These are phyloP conservation scores for Xerocomellus amylosporus DNA, from an alignment of 768 basidiomycete genomes.

Conservation along the genomic window DNA sequence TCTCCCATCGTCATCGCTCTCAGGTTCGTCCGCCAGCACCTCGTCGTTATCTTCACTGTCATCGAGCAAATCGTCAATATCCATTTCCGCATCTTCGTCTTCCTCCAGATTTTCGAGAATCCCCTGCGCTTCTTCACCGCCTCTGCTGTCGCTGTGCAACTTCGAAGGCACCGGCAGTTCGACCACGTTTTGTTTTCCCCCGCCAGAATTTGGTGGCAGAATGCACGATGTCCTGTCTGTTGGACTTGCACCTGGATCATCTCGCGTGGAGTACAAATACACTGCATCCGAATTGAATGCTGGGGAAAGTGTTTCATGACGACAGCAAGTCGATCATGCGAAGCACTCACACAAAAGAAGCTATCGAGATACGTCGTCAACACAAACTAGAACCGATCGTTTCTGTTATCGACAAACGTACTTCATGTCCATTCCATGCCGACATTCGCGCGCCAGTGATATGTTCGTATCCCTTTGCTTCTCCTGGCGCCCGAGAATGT, in stretches of 20 bases:
- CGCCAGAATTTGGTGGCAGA: conserved; percentile 28
- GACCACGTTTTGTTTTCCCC: not conserved
- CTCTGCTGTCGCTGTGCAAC: not conserved
- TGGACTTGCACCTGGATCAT: conserved; percentile 43
- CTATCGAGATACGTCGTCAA: conserved; percentile 35
- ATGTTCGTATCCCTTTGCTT: conserved; percentile 48
- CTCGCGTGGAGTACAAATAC: conserved; percentile 71
- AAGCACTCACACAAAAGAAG: conserved; percentile 57
- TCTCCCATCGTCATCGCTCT: conserved; percentile 34
- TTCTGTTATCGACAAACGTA: conserved; percentile 27
- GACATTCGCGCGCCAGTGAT: conserved; percentile 78
- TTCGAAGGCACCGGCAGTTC: conserved; percentile 1
- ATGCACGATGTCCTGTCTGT: conserved; percentile 25
- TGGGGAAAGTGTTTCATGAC: conserved; percentile 28
- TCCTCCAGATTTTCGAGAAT: conserved; percentile 3
- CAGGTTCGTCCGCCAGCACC: conserved; percentile 24
- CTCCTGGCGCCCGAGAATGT: conserved; percentile 32
- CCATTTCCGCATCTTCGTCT: conserved; percentile 28
- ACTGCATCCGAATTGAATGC: conserved; percentile 73
- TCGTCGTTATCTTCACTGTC: conserved; percentile 30
- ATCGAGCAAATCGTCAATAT: conserved; percentile 29
- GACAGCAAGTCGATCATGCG: not conserved
- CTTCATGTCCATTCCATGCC: conserved; percentile 70
- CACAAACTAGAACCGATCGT: not conserved
- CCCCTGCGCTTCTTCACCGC: conserved; percentile 2